Evolutionary conservation across 192 early-diverging fungal species (phyloP).

Genomic region (Backusella luteola): DNA sequence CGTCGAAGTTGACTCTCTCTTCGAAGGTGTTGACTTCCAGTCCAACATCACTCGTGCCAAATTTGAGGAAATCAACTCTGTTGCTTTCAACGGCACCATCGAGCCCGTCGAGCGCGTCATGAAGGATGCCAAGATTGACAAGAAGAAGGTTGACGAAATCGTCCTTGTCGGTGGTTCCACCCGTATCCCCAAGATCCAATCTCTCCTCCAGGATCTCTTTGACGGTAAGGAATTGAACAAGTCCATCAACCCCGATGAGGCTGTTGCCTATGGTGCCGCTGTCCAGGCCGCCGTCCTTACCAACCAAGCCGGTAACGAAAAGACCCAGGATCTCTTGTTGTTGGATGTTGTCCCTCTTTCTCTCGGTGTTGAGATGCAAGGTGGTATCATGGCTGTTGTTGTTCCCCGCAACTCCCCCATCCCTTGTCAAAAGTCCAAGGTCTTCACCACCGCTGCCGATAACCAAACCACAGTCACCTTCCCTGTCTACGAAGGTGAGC

Average conservation of each 20-base stretch:
- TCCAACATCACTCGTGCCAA: conserved; percentile 78
- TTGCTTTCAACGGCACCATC: conserved; percentile 64
- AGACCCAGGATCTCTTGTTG: conserved; percentile 71
- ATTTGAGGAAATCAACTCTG: conserved; percentile 75
- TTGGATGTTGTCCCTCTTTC: conserved; percentile 84
- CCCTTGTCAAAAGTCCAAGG: conserved; percentile 77
- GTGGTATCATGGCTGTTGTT: conserved; percentile 81
- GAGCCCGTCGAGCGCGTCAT: conserved; percentile 72
- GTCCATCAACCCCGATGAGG: conserved; percentile 98
- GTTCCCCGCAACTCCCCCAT: conserved; percentile 84
- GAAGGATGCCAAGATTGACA: conserved; percentile 74
- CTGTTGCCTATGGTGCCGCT: conserved; percentile 98
- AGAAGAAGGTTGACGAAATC: conserved; percentile 82
- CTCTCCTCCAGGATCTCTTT: conserved; percentile 93
- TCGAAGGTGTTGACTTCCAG: conserved; percentile 73
- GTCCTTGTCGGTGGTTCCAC: conserved; percentile 98
- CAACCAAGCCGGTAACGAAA: conserved; percentile 49
- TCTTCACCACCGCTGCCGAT: conserved; percentile 82
- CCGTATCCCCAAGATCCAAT: conserved; percentile 97
- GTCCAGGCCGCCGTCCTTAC: conserved; percentile 98
- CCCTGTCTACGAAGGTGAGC: conserved; percentile 87
- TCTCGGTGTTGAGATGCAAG: conserved; percentile 83
- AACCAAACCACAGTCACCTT: conserved; percentile 85
- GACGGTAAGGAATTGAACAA: conserved; percentile 99
- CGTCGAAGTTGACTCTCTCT: conserved; percentile 75